Evolutionary conservation across 805 yeast species (phyloP).

Genomic region (Candida xyloterini): DNA sequence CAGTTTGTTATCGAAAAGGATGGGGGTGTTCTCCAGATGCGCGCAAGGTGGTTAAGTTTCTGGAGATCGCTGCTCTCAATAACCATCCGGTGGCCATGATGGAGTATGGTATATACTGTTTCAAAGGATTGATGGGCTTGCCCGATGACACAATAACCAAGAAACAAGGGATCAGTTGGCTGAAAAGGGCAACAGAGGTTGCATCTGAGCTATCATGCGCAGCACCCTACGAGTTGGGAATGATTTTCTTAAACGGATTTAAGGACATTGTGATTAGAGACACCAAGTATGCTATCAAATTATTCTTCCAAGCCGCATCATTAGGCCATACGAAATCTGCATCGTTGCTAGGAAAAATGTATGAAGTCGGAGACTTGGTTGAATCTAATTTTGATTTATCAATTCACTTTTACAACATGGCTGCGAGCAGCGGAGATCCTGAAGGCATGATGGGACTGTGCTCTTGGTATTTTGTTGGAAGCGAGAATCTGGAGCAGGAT

Average conservation of each 20-base stretch:
- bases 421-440: constrained; percentile 85
- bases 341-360: constrained; percentile 72
- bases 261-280: constrained; percentile 85
- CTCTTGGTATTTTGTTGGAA: constrained; percentile 95
- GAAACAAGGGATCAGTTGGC: constrained; percentile 89
- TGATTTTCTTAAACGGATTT: constrained; percentile 80
- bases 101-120: constrained; percentile 84
- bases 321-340: constrained; percentile 83
- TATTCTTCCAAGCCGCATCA: constrained; percentile 85
- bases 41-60: constrained; percentile 75
- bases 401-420: constrained; percentile 88
- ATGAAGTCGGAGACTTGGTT: constrained; percentile 75
- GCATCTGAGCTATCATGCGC: constrained; percentile 84
- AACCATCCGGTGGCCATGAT: constrained; percentile 98
- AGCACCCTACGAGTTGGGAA: constrained; percentile 93
- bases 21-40: constrained; percentile 89
- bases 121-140: constrained; percentile 81
- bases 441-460: constrained; percentile 90
- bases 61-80: constrained; percentile 82
- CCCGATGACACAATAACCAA: constrained; percentile 64
- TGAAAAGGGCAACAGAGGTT: constrained; percentile 77
- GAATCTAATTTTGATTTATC: constrained; percentile 80
- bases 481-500: constrained; percentile 79
- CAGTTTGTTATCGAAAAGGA: constrained; percentile 91
- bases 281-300: constrained; percentile 75